phyloP scores from a whole-genome alignment of 495 filamentous ascomycete genomes.

The Tuber microsphaerosporum region DNA sequence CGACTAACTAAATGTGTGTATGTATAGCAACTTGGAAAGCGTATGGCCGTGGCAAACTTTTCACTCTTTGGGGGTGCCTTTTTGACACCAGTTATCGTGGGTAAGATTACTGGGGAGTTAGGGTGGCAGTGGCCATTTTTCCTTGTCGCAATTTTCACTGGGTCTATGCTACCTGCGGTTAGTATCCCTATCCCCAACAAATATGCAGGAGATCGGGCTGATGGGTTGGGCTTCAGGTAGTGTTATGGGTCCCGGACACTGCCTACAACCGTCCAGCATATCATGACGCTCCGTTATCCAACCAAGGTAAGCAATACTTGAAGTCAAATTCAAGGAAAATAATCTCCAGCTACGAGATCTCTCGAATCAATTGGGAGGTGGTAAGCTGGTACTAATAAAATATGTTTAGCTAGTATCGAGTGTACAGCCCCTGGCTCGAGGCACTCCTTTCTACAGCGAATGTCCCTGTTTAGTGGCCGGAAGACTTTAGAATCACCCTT shows the following conservation, averaged over 20 bases:
- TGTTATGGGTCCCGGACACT: conserved; percentile 81
- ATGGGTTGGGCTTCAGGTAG: conserved; percentile 37
- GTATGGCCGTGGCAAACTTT: conserved; percentile 86
- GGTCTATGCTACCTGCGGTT: conserved; percentile 55
- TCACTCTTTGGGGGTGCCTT: conserved; percentile 87
- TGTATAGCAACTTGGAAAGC: conserved; percentile 64
- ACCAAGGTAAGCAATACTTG: neutral
- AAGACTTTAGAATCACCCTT: conserved; percentile 62
- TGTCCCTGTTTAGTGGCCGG: conserved; percentile 71
- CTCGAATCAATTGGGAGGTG: neutral
- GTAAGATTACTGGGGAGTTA: conserved; percentile 69
- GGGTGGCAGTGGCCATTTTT: conserved; percentile 77
- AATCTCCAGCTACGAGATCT: neutral
- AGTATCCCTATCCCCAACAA: conserved; percentile 1
- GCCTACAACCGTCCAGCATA: conserved; percentile 55
- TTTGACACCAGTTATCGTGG: conserved; percentile 80
- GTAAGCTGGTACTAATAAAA: neutral
- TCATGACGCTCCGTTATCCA: conserved; percentile 3
- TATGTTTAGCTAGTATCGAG: neutral
- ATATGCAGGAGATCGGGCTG: neutral
- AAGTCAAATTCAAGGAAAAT: neutral
- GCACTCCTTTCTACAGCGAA: conserved; percentile 21
- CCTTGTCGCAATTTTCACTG: conserved; percentile 65
- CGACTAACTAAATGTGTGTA: conserved; percentile 11
- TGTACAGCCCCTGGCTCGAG: neutral